Base-by-base conservation (phyloP, 257 asterid species). In the Scutellaria galericulata region DNA sequence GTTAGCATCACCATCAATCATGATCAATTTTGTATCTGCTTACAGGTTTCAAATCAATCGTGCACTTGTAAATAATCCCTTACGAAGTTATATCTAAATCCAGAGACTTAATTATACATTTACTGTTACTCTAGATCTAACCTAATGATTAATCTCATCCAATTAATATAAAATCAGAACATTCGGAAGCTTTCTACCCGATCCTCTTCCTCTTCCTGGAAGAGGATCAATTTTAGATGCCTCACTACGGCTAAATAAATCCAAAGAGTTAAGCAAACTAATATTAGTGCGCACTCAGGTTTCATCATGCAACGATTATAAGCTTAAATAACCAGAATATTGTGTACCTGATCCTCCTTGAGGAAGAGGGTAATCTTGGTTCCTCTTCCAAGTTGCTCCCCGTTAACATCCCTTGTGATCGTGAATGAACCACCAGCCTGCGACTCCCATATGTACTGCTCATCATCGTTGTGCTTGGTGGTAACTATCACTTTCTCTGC, bases 371-470 rank as follows among this genome's bases (percentile, higher is more conserved):
- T 84, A 42, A 84, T 81, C 78, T 84, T 81, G 35, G 88, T 84
- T 65, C 88, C 88, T 55, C 88, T 50, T 39, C 88, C 88, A 20
- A 84, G 81, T 7, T 69, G 83, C 71, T 84, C 88, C 10, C 86
- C 84, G 27, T 67, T 15, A 1, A 60, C 78, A 65, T 83, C 88
- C 73, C 80, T 81, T 0, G 84, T 84, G 2, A 84, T 80, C 0
- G 89, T 84, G 73, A 84, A 84, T 3, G 86, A 84, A 15, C 86
- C 83, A 51, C 85, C 85, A 10, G 87, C 85, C 62, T 79, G 87
- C 14, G 86, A 80, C 41, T 84, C 88, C 88, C 88, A 84, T 2
- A 81, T 35, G 66, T 83, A 81, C 52, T 84, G 84, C 71, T 79
- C 84, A n/a, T 81, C 86, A 24, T 82, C 89, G 15, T 84, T 84